Evolutionary conservation across 192 early-diverging fungal species (phyloP), one percentile per base, ranked within the genome.

Genomic region (Backusella sp.): DNA sequence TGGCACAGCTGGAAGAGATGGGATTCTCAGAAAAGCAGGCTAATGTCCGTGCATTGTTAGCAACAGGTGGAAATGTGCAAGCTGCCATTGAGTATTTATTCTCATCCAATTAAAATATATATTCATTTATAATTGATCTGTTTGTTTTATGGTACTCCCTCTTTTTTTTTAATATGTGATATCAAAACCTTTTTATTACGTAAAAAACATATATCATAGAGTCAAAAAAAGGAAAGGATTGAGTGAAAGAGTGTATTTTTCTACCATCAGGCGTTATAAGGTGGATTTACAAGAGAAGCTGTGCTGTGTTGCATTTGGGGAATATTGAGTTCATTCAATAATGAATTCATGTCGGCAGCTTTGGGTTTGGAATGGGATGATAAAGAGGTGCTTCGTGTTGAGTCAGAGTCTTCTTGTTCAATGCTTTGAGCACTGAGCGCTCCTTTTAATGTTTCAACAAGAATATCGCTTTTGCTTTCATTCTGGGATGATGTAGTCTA

Each of bases 1-100:
- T 96, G 41, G 87, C 82, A 15, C 91, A 91, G 72, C 81, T 99
- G 41, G 91, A 94, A 74, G 96, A 98, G 72, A 99, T 99, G 97
- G 97, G 97, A 23, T 99, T 99, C 77, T 83, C 86, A 68, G 94
- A 97, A 82, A 90, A 89, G 36, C 84, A 86, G 23, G 90, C 91
- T 73, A 99, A 99, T 83, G 84, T 99, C 35, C 87, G 93, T 14
- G 96, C 96, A 9, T 84, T 99, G 46, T 89, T 94, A 46, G 89
- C 89, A 36, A 90, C 94, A 12, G 88, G 94, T 37, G 97, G 97
- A 28, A 94, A 97, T 79, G 91, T 98, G 44, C 85, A 91, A 67
- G 89, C 90, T 21, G 96, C 97, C 7, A 89, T 99, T 49, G 96
- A 96, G 80, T 89, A 84, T 62, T 73, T 94, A 21, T 80, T 94